Evolutionary conservation across 768 basidiomycete species (phyloP).

Genomic region (Lentinula raphanica): DNA sequence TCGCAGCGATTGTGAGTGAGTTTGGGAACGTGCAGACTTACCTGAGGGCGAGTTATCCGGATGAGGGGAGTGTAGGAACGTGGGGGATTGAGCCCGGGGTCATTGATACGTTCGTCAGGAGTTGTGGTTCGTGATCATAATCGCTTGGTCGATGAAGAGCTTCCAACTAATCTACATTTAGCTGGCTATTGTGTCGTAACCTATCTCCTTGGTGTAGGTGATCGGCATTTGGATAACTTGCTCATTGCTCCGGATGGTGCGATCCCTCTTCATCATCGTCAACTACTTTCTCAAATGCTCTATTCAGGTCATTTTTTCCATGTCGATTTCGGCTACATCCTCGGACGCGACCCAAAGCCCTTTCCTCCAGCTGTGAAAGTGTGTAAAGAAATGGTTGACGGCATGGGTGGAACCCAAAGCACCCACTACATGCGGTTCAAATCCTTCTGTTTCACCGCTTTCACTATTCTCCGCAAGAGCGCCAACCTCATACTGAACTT

Average conservation of each 20-base stretch:
- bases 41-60: constrained; percentile 78
- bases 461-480: constrained; percentile 92
- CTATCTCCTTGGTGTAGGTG: constrained; percentile 93
- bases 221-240: constrained; percentile 94
- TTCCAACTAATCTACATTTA: constrained; percentile 26
- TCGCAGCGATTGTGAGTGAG: constrained; percentile 92
- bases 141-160: constrained; percentile 6
- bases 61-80: constrained; percentile 92
- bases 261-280: constrained; percentile 11
- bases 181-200: constrained; percentile 98
- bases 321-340: constrained; percentile 97
- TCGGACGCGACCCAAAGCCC: constrained; percentile 95
- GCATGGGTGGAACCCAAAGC: constrained; percentile 96
- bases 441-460: constrained; percentile 95
- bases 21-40: constrained; percentile 86
- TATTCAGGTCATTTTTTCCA: constrained; percentile 93
- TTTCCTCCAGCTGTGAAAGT: constrained; percentile 98
- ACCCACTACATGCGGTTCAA: constrained; percentile 97
- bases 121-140: constrained; percentile 79
- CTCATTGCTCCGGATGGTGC: constrained; percentile 86
- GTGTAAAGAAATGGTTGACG: constrained; percentile 99
- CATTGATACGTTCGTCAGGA: constrained; percentile 93
- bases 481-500: constrained; percentile 96
- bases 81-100: constrained; percentile 93
- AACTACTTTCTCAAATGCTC: too few relatives aligned